Conservation (phyloP, 345 rosid species). For the Rhodamnia argentea region DNA sequence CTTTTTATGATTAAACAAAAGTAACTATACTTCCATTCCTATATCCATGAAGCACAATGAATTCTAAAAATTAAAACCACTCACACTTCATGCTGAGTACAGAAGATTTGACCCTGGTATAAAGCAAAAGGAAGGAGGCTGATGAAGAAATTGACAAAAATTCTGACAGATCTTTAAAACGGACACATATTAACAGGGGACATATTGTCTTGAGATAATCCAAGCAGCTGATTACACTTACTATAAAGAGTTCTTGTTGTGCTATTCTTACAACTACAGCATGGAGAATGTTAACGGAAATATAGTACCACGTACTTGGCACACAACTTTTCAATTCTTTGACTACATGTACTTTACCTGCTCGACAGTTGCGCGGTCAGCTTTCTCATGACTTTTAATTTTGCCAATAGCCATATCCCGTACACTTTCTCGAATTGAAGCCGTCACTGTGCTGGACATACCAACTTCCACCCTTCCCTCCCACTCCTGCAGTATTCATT, state of each 20-base stretch:
- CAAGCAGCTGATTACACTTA: background rate
- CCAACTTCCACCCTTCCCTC: constrained; percentile 69
- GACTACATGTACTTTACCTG: constrained; percentile 27
- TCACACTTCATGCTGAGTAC: background rate
- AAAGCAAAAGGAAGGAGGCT: background rate
- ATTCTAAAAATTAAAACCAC: background rate
- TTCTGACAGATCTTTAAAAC: background rate
- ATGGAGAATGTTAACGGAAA: background rate
- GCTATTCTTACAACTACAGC: background rate
- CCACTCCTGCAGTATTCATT: constrained; percentile 47
- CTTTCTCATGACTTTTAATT: constrained; percentile 63
- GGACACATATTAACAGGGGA: background rate
- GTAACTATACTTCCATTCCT: background rate
- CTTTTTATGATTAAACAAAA: too few species aligned
- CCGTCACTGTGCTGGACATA: constrained; percentile 76
- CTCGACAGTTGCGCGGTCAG: constrained; percentile 86
- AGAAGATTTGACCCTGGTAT: background rate
- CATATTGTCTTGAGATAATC: background rate
- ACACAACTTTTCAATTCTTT: background rate
- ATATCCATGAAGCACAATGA: background rate
- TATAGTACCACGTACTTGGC: background rate
- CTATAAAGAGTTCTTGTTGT: background rate
- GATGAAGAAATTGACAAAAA: background rate
- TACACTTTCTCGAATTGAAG: constrained; percentile 74
- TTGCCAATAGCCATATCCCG: constrained; percentile 63